Conservation (phyloP, 2,329 filamentous ascomycete genomes). For the Cercospora berteroae region DNA sequence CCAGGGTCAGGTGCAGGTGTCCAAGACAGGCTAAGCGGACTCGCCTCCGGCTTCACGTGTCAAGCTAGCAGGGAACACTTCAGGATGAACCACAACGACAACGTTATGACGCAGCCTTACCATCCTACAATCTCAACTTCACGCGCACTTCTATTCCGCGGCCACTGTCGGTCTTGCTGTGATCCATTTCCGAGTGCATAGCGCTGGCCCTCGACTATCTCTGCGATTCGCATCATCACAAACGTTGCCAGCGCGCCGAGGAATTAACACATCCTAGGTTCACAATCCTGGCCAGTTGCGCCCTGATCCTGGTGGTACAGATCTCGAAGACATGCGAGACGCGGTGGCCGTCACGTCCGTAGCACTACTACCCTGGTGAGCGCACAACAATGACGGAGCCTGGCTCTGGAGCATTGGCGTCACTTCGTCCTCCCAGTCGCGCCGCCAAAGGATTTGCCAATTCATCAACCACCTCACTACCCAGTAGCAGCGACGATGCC, state of each 20-base stretch:
- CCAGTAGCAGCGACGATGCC: slow-evolving; percentile 30
- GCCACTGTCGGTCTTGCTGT: neutral
- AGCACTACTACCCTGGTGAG: neutral
- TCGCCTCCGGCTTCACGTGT: neutral
- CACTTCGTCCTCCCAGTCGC: slow-evolving; percentile 23
- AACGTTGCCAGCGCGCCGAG: neutral
- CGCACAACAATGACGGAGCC: neutral
- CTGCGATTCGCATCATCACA: neutral
- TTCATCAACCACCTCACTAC: slow-evolving; percentile 33
- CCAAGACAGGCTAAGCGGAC: neutral
- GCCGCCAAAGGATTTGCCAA: slow-evolving; percentile 29
- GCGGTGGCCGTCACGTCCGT: neutral
- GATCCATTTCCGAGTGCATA: neutral
- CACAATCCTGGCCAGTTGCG: neutral
- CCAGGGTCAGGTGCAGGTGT: neutral
- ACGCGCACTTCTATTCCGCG: neutral
- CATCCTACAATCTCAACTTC: neutral
- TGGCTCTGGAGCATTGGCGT: neutral
- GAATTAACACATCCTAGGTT: neutral
- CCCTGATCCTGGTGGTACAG: neutral
- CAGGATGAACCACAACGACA: neutral
- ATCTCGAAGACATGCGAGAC: slow-evolving; percentile 6
- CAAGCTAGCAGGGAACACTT: neutral
- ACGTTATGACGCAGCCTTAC: neutral
- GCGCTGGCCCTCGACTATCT: neutral